A percentile compares a stretch with the other conserved stretches of the same genome.
Conservation (phyloP, 768 basidiomycete genomes). For the Auricularia sp. region DNA sequence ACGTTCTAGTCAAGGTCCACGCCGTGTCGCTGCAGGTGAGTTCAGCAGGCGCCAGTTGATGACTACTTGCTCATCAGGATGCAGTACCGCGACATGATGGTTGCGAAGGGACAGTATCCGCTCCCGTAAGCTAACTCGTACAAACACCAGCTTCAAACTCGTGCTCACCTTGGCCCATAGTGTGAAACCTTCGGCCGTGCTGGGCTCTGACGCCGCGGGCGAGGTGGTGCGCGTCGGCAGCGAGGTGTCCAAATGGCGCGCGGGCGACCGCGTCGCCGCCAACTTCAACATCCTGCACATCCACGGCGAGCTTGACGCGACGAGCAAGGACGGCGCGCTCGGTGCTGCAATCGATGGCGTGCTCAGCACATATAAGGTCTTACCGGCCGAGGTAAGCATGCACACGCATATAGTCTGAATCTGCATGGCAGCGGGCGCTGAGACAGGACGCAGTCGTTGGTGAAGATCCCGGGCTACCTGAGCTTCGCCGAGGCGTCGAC, state of each 20-base stretch:
- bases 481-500: conserved; percentile 57
- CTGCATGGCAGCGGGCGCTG: neutral
- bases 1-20: neutral
- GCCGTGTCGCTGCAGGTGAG: neutral
- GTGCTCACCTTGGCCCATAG: neutral
- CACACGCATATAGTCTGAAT: neutral
- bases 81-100: neutral
- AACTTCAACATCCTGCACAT: conserved; percentile 7
- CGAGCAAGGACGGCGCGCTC: neutral
- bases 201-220: conserved; percentile 6
- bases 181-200: neutral
- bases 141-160: neutral
- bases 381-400: conserved; percentile 32
- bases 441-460: conserved; percentile 20
- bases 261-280: conserved; percentile 7
- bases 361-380: conserved; percentile 42
- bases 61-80: neutral
- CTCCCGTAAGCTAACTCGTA: neutral
- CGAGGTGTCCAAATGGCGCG: conserved; percentile 3
- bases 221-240: conserved; percentile 3
- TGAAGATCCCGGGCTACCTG: conserved; percentile 44
- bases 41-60: neutral
- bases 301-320: neutral
- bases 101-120: neutral
- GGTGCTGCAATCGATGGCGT: conserved; percentile 18